phyloP scores from a whole-genome alignment of 179 eudicot genomes.

The Corrigiola litoralis region DNA sequence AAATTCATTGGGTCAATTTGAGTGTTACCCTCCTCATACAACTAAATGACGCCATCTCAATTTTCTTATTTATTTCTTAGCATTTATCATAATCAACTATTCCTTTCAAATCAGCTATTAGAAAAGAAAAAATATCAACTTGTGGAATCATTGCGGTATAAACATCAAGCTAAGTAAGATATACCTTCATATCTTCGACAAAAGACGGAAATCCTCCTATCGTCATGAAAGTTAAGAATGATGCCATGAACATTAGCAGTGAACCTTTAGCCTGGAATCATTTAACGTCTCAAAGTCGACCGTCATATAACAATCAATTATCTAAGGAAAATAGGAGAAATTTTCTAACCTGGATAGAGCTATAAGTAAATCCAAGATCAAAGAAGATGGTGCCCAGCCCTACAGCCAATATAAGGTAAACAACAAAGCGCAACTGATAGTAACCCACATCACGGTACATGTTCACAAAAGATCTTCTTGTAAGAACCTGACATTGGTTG shows the following conservation, averaged over 20 bases:
- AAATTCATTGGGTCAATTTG: no score
- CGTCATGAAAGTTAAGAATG: slow-evolving; percentile 52
- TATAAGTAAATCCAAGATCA: slow-evolving; percentile 23
- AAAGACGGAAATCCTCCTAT: slow-evolving; percentile 69
- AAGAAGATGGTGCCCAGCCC: slow-evolving; percentile 35
- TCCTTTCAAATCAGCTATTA: no score
- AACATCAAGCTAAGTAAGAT: not conserved
- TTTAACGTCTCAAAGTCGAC: no score
- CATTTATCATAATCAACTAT: no score
- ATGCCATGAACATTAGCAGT: slow-evolving; percentile 41
- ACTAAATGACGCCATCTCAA: no score
- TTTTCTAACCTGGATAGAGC: slow-evolving; percentile 34
- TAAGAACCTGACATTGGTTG: slow-evolving; percentile 41
- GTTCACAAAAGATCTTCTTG: slow-evolving; percentile 42
- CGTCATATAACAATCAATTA: not conserved
- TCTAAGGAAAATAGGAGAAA: not conserved
- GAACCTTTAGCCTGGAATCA: slow-evolving; percentile 42
- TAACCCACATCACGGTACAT: slow-evolving; percentile 55
- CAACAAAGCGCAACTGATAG: slow-evolving; percentile 41
- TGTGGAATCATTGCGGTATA: no score
- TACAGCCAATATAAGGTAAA: slow-evolving; percentile 29
- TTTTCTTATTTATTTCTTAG: no score
- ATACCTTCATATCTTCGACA: slow-evolving; percentile 63
- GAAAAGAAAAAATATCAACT: no score
- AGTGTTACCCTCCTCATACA: not conserved